Percentiles rank a stretch among this genome's conserved stretches.
Conservation (phyloP, 2,329 filamentous ascomycete species). For the Botrytis tulipae region DNA sequence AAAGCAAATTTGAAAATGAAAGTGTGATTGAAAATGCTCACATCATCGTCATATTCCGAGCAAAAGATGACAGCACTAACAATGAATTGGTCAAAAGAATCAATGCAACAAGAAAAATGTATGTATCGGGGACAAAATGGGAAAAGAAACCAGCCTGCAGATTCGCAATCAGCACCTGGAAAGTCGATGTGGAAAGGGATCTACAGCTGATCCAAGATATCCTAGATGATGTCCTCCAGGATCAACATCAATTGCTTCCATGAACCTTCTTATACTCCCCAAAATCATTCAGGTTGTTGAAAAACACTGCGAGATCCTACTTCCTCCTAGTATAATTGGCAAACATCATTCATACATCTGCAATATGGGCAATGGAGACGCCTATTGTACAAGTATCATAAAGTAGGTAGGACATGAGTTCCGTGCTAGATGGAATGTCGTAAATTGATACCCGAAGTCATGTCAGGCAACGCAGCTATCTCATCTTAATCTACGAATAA, state of each 20-base stretch:
- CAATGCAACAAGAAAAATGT: constrained; percentile 72
- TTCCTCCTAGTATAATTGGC: neutral
- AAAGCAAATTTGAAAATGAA: constrained; percentile 50
- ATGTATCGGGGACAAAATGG: constrained; percentile 81
- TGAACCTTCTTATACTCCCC: neutral
- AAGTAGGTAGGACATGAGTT: too few relatives aligned
- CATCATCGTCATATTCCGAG: constrained; percentile 76
- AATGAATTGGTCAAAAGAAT: constrained; percentile 65
- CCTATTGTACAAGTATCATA: neutral
- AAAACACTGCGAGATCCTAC: accelerated
- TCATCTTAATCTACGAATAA: neutral
- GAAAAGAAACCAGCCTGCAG: constrained; percentile 69
- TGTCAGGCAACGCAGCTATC: neutral
- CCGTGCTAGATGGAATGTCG: too few relatives aligned
- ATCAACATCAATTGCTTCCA: neutral
- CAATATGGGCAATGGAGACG: neutral
- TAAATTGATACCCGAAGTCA: accelerated
- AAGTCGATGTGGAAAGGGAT: constrained; percentile 67
- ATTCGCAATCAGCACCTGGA: constrained; percentile 87
- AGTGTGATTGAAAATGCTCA: constrained; percentile 27
- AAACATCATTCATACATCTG: neutral
- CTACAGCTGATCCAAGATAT: constrained; percentile 62
- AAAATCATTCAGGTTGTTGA: neutral
- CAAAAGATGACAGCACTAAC: constrained; percentile 64
- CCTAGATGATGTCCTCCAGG: constrained; percentile 42